These are phyloP conservation scores for Megacollybia marginata DNA, from an alignment of 768 basidiomycete genomes.

Conservation along the genomic window DNA sequence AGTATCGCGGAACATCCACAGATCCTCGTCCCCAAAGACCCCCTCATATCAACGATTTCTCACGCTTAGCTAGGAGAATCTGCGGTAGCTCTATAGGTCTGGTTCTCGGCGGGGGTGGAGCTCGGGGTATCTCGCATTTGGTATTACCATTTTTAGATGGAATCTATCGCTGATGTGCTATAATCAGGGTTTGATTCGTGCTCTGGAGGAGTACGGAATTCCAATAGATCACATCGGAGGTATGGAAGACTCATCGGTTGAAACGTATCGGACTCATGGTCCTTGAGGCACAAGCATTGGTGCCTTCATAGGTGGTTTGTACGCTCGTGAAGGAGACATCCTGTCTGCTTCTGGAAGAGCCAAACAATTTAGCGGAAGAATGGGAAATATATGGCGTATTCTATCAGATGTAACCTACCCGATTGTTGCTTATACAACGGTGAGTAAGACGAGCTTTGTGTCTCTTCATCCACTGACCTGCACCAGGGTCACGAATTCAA, in stretches of 20 bases:
- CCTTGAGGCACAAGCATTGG: conserved; percentile 78
- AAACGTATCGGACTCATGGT: neutral
- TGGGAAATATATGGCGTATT: conserved; percentile 93
- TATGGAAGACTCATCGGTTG: conserved; percentile 11
- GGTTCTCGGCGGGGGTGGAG: conserved; percentile 96
- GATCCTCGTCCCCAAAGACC: conserved; percentile 65
- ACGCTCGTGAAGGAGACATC: conserved; percentile 90
- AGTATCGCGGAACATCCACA: conserved; percentile 64
- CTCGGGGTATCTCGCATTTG: conserved; percentile 55
- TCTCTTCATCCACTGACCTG: conserved; percentile 1
- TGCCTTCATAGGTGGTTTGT: conserved; percentile 86
- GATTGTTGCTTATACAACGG: conserved; percentile 87
- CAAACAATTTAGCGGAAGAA: conserved; percentile 86
- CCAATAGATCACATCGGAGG: conserved; percentile 94
- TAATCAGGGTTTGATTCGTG: conserved; percentile 80
- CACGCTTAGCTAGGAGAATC: conserved; percentile 80
- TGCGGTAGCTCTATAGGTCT: conserved; percentile 92
- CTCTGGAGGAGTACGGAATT: conserved; percentile 84
- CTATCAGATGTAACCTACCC: conserved; percentile 87
- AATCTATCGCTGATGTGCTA: neutral
- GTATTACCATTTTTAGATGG: conserved; percentile 14
- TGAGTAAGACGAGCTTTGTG: conserved; percentile 16
- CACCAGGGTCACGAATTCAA: conserved; percentile 89
- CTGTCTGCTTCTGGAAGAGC: conserved; percentile 78
- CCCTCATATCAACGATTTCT: conserved; percentile 87